These are phyloP conservation scores for Irineochytrium annulatum DNA, from an alignment of 192 early-diverging fungal genomes.

Conservation along the genomic window DNA sequence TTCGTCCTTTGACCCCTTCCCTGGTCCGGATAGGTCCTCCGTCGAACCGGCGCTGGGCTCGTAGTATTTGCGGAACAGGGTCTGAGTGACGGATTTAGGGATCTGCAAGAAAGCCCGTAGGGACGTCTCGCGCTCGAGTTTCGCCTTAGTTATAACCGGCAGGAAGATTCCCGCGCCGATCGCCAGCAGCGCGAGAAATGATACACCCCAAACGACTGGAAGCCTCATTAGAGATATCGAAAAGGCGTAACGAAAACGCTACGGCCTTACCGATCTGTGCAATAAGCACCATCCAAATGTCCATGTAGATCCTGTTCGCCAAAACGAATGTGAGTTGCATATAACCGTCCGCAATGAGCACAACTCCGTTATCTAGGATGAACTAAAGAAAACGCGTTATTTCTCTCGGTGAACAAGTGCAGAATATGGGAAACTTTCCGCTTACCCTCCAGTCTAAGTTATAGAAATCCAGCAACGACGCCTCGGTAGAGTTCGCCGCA, in stretches of 20 bases:
- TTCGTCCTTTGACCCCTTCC: background rate
- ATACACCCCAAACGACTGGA: background rate
- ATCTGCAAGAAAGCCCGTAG: constrained; percentile 25
- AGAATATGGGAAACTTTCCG: too few species aligned
- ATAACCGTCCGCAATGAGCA: constrained; percentile 11
- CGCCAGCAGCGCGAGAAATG: background rate
- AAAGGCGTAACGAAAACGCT: background rate
- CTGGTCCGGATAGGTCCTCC: background rate
- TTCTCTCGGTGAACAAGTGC: too few species aligned
- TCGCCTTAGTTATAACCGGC: constrained; percentile 19
- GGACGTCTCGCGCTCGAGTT: constrained; percentile 22
- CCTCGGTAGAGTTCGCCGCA: too few species aligned
- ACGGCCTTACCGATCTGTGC: constrained; percentile 12
- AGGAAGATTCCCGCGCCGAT: constrained; percentile 1
- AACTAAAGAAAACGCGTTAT: too few species aligned
- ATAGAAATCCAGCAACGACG: background rate
- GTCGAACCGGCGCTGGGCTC: background rate
- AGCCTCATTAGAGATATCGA: too few species aligned
- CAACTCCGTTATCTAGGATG: constrained; percentile 19
- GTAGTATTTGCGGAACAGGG: constrained; percentile 6
- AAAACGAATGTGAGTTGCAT: constrained; percentile 3
- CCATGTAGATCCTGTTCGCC: background rate
- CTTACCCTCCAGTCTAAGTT: constrained; percentile 19
- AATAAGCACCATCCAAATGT: constrained; percentile 3
- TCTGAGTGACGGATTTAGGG: constrained; percentile 12